Conservation (phyloP, 2,329 filamentous ascomycete species). For the Xylariomycetidae sp. region DNA sequence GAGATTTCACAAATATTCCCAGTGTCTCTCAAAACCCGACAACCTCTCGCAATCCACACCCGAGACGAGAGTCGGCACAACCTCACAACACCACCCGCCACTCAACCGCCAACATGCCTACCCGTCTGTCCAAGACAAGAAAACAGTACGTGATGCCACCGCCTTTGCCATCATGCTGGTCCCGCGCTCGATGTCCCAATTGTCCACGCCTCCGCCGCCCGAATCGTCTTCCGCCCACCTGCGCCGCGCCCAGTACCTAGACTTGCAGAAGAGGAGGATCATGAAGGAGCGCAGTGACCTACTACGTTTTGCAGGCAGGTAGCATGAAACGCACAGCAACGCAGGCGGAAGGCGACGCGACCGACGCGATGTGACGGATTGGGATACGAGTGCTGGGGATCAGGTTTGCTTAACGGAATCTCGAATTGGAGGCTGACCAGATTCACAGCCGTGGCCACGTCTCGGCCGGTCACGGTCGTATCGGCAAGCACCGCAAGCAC, state of each 20-base stretch:
- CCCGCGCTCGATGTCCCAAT: background rate
- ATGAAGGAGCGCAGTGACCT: too few species aligned
- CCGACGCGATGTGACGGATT: too few species aligned
- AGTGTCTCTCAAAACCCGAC: conserved; percentile 14
- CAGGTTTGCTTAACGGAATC: too few species aligned
- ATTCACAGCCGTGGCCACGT: conserved; percentile 83
- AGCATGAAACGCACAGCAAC: too few species aligned
- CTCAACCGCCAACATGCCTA: conserved; percentile 18
- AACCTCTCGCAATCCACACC: conserved; percentile 12
- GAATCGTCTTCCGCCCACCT: too few species aligned
- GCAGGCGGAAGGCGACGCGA: too few species aligned
- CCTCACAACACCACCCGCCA: conserved; percentile 28
- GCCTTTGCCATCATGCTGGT: too few species aligned
- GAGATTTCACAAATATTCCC: conserved; percentile 18
- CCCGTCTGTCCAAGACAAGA: conserved; percentile 16
- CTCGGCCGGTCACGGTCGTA: conserved; percentile 94
- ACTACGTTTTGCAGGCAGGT: too few species aligned
- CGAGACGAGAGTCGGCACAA: conserved; percentile 13
- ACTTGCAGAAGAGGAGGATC: too few species aligned
- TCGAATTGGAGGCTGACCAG: conserved; percentile 24
- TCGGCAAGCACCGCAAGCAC: conserved; percentile 98
- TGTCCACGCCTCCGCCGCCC: too few species aligned
- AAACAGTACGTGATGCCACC: conserved; percentile 7
- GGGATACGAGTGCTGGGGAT: too few species aligned
- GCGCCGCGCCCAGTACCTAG: too few species aligned